Base-by-base conservation (phyloP, 768 basidiomycete species). In the Scleroderma bovista region DNA sequence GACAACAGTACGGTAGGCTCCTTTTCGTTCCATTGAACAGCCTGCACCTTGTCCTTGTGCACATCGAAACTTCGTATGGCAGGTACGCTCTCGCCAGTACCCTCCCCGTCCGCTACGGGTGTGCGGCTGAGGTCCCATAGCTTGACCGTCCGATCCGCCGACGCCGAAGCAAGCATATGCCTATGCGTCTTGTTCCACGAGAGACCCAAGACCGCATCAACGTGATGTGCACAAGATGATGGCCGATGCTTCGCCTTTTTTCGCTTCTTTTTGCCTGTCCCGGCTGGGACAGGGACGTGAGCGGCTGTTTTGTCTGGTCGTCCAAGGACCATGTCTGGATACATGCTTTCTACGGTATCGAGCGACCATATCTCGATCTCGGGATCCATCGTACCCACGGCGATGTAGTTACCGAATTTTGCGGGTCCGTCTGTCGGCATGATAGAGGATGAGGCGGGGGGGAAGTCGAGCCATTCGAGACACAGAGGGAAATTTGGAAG, bases 321-420 rank as follows among this genome's bases (percentile, higher is more conserved):
- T 22, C 96, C 96, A 31, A 99, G 83, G 51, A 99, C 82, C 48
- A 86, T 83, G 54, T 86, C 82, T 0, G 96, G 96, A 66, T 95
- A 98, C 75, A 98, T 85, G 17, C 90, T 84, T 61, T 98, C 95
- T 43, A 99, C 77, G 26, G 87, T 76, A 65, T 98, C 94, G 46
- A 97, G 76, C 15, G 93, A 94, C 92, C 94, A 99, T 58, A 99
- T 95, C 69, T 99, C 96, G 54, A 99, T 97, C 63, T 95, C 92
- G 20, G 96, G 95, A 56, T 98, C 94, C 48, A 98, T 81, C 2
- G 93, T 95, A 12, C 95, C 96, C 16, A 99, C 93, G 2, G 96
- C 96, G 57, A 99, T 85, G 68, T 89, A 97, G 65, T 86, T 95
- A 6, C 93, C 93, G 46, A 81, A 78, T 57, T 62, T 63, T 15